Evolutionary conservation across 805 yeast genomes (phyloP), one percentile per base, ranked within the genome.

Genomic region (Grigorovia transvaalensis): DNA sequence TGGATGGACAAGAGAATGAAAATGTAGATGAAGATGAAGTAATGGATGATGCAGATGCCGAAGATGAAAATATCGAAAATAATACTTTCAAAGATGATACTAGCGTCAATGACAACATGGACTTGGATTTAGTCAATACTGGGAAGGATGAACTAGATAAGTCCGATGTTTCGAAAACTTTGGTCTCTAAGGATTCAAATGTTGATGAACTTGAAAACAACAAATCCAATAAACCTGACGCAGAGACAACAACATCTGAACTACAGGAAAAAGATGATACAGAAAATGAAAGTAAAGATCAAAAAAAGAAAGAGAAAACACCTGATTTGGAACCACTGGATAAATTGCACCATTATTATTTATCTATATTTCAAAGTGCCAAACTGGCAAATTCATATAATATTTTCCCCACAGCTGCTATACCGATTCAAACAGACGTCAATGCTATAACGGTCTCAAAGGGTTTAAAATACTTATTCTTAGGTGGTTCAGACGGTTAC

Each of bases 401-500:
- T 52, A 80, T 91, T 2, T 74, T 79, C 42, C 98, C 99, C 0
- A 78, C 85, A 11, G 95, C 85, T 19, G 96, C 97, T 1, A 82
- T 90, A 11, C 91, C 96, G 1, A 88, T 87, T 59, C 76, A 88
- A 1, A 71, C 87, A 1, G 82, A 85, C 29, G 84, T 93, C 35
- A 88, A 88, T 67, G 77, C 93, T 2, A 58, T 91, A 40, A 84
- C 90, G 1, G 71, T 88, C 46, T 79, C 95, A 1, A 80, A 78
- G 59, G 95, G 95, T 6, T 83, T 89, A 44, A 83, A 82, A 62
- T 90, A 89, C 84, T 73, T 93, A 43, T 84, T 90, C 60, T 84
- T 96, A 0, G 99, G 99, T 19, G 98, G 98, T 9, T 91, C 85
- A 57, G 99, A 93, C 67, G 99, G 99, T 4, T 87, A 82, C 60